A percentile compares a stretch with the other conserved stretches of the same genome.
phyloP scores from a whole-genome alignment of 495 filamentous ascomycete genomes.

The Penicillium canescens region DNA sequence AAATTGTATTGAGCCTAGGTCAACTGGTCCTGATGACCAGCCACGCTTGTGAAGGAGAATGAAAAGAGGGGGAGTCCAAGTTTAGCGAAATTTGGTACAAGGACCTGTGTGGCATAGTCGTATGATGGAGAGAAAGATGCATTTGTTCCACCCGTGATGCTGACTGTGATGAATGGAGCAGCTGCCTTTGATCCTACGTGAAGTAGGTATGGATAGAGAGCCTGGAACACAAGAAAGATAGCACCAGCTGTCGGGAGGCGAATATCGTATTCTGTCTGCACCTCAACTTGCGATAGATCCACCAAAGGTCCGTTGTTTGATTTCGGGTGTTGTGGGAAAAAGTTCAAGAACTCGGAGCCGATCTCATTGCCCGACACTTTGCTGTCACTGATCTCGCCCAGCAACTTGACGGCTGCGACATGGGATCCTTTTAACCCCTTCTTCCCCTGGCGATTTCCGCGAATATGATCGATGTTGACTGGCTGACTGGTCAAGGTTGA shows the following conservation, averaged over 20 bases:
- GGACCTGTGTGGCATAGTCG: slow-evolving; percentile 76
- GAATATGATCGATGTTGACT: slow-evolving; percentile 66
- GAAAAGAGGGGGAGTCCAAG: slow-evolving; percentile 61
- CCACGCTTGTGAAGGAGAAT: slow-evolving; percentile 59
- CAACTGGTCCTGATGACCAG: slow-evolving; percentile 63
- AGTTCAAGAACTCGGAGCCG: slow-evolving; percentile 54
- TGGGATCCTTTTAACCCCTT: slow-evolving; percentile 77
- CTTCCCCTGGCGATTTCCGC: slow-evolving; percentile 61
- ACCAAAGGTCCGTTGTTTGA: slow-evolving; percentile 1
- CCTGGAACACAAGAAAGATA: slow-evolving; percentile 76
- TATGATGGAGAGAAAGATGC: slow-evolving; percentile 68
- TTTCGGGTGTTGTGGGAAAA: slow-evolving; percentile 37
- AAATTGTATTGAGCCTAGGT: slow-evolving; percentile 61
- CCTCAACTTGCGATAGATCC: slow-evolving; percentile 6
- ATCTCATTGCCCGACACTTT: slow-evolving; percentile 53
- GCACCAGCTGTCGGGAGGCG: slow-evolving; percentile 35
- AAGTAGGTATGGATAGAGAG: slow-evolving; percentile 75
- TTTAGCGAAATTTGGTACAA: slow-evolving; percentile 66
- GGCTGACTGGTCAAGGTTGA: slow-evolving; percentile 66
- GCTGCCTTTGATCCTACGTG: slow-evolving; percentile 43
- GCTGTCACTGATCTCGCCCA: slow-evolving; percentile 64
- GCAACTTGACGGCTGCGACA: slow-evolving; percentile 63
- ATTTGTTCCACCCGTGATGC: slow-evolving; percentile 78
- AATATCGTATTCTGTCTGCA: slow-evolving; percentile 34
- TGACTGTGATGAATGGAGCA: slow-evolving; percentile 49